These are phyloP conservation scores for Letharia lupina DNA, from an alignment of 495 filamentous ascomycete genomes.

Conservation along the genomic window DNA sequence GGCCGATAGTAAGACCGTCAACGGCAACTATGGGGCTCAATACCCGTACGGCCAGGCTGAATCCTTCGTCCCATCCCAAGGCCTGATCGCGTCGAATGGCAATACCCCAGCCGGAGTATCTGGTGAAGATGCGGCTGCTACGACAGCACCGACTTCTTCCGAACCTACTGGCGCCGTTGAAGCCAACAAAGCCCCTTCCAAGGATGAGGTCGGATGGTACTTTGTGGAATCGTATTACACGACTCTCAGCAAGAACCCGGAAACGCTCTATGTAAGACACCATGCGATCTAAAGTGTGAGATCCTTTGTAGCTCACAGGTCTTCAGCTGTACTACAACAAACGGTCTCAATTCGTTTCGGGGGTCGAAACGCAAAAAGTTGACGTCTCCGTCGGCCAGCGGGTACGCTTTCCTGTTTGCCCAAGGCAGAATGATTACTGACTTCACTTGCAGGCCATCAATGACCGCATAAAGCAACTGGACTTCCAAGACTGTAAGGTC, in stretches of 20 bases:
- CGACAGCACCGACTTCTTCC: constrained; percentile 31
- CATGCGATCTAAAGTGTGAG: constrained; percentile 13
- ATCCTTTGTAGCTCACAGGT: constrained; percentile 13
- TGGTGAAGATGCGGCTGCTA: constrained; percentile 12
- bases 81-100: constrained; percentile 26
- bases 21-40: constrained; percentile 20
- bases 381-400: constrained; percentile 74
- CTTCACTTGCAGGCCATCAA: constrained; percentile 62
- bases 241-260: constrained; percentile 85
- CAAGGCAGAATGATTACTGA: constrained; percentile 14
- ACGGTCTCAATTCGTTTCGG: constrained; percentile 72
- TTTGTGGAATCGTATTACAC: constrained; percentile 99
- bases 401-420: constrained; percentile 46
- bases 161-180: constrained; percentile 33
- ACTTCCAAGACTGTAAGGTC: constrained; percentile 97
- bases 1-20: constrained; percentile 22
- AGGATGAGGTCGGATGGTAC: constrained; percentile 96
- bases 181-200: constrained; percentile 42
- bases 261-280: constrained; percentile 75
- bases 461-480: constrained; percentile 82
- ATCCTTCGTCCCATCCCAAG: constrained; percentile 39
- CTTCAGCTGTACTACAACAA: constrained; percentile 71
- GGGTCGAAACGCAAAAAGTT: constrained; percentile 77
- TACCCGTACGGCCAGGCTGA: constrained; percentile 16
- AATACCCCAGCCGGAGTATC: not conserved